Conservation (phyloP, 208 protist species). For the Zelonia costaricensis region DNA sequence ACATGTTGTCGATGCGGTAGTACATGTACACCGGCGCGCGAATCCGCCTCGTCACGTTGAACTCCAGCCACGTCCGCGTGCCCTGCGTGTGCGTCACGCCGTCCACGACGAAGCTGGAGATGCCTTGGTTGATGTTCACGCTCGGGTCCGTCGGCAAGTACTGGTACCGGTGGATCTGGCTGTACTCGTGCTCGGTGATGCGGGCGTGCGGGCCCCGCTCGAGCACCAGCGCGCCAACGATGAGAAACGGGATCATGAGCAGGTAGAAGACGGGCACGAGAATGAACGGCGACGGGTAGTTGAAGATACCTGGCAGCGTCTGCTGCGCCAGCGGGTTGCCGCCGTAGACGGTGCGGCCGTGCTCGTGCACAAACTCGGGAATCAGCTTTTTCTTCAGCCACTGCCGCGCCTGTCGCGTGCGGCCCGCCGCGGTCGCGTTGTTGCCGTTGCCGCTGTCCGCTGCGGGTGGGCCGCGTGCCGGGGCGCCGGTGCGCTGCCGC, state of each 20-base stretch:
- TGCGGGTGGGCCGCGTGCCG: no score
- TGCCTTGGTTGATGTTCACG: constrained; percentile 74
- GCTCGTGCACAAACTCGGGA: constrained; percentile 34
- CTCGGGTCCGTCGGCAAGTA: constrained; percentile 59
- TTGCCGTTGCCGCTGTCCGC: not conserved
- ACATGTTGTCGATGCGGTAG: constrained; percentile 97
- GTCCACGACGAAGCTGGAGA: constrained; percentile 54
- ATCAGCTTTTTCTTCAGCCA: constrained; percentile 34
- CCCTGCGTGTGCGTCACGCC: constrained; percentile 61
- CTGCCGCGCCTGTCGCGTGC: not conserved
- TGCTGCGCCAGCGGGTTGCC: constrained; percentile 77
- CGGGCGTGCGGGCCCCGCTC: constrained; percentile 30
- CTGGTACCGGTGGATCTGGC: constrained; percentile 76
- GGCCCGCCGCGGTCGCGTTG: not conserved
- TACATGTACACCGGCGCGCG: constrained; percentile 96
- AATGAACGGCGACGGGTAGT: constrained; percentile 50
- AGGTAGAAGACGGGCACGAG: constrained; percentile 56
- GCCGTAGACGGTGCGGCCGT: constrained; percentile 78
- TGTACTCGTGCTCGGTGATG: constrained; percentile 52
- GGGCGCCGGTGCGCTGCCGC: no score
- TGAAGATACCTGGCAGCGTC: constrained; percentile 66
- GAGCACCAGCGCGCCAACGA: constrained; percentile 46
- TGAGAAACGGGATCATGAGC: constrained; percentile 55
- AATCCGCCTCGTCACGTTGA: constrained; percentile 67
- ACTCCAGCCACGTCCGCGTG: constrained; percentile 59